Conservation (phyloP, 2,329 filamentous ascomycete species). For the Botrytis medusae region DNA sequence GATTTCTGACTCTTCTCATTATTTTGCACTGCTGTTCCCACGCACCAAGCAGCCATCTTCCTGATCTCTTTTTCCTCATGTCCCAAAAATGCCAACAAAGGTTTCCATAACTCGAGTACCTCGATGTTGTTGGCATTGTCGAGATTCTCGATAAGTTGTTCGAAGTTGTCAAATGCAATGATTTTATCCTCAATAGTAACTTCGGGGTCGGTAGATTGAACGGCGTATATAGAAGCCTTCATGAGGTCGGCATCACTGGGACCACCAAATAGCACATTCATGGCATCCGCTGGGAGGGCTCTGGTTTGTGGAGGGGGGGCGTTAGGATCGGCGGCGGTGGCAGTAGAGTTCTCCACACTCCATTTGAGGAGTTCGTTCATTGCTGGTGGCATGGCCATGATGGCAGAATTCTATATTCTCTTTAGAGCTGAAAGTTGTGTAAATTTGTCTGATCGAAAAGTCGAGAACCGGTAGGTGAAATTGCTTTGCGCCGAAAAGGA, state of each 20-base stretch:
- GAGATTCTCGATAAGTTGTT: constrained; percentile 85
- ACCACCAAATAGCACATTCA: constrained; percentile 76
- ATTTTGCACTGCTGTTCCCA: constrained; percentile 95
- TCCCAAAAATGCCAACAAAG: constrained; percentile 68
- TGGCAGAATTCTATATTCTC: neutral
- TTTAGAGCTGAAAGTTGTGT: neutral
- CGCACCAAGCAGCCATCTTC: constrained; percentile 88
- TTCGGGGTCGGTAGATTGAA: constrained; percentile 61
- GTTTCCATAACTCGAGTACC: constrained; percentile 75
- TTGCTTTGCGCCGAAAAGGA: neutral
- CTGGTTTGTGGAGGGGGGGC: constrained; percentile 34
- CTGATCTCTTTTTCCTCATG: constrained; percentile 71
- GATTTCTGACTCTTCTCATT: constrained; percentile 83
- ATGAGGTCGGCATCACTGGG: constrained; percentile 91
- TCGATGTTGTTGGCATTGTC: constrained; percentile 97
- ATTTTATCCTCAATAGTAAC: constrained; percentile 73
- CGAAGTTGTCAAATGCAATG: constrained; percentile 89
- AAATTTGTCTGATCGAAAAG: neutral
- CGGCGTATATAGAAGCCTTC: constrained; percentile 77
- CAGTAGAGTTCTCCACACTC: constrained; percentile 58
- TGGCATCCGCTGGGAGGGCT: constrained; percentile 64
- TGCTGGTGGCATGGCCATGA: constrained; percentile 34
- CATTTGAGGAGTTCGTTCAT: constrained; percentile 42
- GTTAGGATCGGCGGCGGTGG: constrained; percentile 36
- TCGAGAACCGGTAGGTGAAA: neutral